Percentiles rank a stretch among this genome's conserved stretches.
Conservation (phyloP, 2,329 filamentous ascomycete species). For the Colletotrichum sp. region DNA sequence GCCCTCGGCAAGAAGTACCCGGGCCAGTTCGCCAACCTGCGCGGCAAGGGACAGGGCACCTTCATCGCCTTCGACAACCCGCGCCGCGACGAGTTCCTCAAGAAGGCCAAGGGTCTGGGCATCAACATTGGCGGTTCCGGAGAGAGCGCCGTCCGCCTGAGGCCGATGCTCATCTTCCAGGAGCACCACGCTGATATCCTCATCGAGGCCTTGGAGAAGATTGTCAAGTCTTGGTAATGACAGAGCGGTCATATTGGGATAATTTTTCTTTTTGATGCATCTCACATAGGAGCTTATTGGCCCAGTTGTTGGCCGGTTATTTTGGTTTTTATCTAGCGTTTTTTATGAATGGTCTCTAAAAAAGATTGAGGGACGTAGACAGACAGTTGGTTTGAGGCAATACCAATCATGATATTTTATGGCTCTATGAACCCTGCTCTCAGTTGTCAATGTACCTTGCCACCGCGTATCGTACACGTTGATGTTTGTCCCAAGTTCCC, state of each 20-base stretch:
- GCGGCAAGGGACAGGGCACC: constrained; percentile 87
- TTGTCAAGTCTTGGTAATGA: constrained; percentile 53
- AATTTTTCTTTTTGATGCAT: not conserved
- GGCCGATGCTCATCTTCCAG: constrained; percentile 94
- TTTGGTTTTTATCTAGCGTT: not conserved
- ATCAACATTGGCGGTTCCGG: constrained; percentile 90
- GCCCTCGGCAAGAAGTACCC: constrained; percentile 74
- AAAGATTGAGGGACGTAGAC: not conserved
- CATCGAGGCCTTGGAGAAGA: constrained; percentile 78
- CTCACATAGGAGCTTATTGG: not conserved
- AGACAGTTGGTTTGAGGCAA: not conserved
- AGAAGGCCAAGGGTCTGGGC: constrained; percentile 78
- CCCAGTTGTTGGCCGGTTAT: not conserved
- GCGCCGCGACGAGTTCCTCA: constrained; percentile 78
- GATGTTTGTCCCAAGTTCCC: not conserved
- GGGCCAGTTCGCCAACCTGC: constrained; percentile 78
- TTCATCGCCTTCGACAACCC: constrained; percentile 93
- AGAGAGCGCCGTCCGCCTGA: constrained; percentile 73
- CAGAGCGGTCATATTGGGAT: not conserved
- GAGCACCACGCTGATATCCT: constrained; percentile 88
- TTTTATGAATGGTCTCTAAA: not conserved
- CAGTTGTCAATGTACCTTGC: not conserved
- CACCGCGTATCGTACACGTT: not conserved
- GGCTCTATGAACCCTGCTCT: not conserved
- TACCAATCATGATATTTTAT: not conserved